Evolutionary conservation across 805 yeast genomes (phyloP).

Genomic region (Ascoidea rubescens): DNA sequence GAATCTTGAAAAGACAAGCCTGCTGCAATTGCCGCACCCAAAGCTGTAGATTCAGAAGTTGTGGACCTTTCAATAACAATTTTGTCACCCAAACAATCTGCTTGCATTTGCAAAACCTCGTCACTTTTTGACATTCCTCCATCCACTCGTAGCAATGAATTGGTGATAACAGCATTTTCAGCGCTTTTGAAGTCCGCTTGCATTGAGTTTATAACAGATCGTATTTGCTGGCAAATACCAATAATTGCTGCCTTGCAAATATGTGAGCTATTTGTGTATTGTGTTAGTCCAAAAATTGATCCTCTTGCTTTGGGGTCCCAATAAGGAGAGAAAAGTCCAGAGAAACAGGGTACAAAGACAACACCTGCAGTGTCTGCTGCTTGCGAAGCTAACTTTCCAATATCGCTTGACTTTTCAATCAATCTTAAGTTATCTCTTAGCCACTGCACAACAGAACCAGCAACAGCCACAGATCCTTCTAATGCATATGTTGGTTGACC

Average conservation of each 20-base stretch:
- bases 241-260: slow-evolving; percentile 91
- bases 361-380: slow-evolving; percentile 82
- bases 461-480: slow-evolving; percentile 94
- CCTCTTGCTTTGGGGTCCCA: slow-evolving; percentile 93
- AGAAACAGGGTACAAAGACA: slow-evolving; percentile 87
- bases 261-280: slow-evolving; percentile 82
- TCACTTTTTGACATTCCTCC: slow-evolving; percentile 92
- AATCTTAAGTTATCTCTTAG: slow-evolving; percentile 78
- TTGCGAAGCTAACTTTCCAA: slow-evolving; percentile 79
- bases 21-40: slow-evolving; percentile 95
- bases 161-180: slow-evolving; percentile 10
- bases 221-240: slow-evolving; percentile 88
- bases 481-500: slow-evolving; percentile 70
- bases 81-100: slow-evolving; percentile 82
- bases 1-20: slow-evolving; percentile 45
- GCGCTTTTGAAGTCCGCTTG: slow-evolving; percentile 57
- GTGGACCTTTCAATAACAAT: slow-evolving; percentile 69
- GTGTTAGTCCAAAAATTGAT: slow-evolving; percentile 85
- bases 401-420: slow-evolving; percentile 69
- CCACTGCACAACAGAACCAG: slow-evolving; percentile 92
- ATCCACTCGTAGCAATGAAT: slow-evolving; percentile 36
- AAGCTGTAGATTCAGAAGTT: slow-evolving; percentile 82
- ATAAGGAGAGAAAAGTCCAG: slow-evolving; percentile 90
- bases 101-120: slow-evolving; percentile 87
- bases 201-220: slow-evolving; percentile 87